phyloP scores from a whole-genome alignment of 768 basidiomycete species.

The Suillus bovinus region DNA sequence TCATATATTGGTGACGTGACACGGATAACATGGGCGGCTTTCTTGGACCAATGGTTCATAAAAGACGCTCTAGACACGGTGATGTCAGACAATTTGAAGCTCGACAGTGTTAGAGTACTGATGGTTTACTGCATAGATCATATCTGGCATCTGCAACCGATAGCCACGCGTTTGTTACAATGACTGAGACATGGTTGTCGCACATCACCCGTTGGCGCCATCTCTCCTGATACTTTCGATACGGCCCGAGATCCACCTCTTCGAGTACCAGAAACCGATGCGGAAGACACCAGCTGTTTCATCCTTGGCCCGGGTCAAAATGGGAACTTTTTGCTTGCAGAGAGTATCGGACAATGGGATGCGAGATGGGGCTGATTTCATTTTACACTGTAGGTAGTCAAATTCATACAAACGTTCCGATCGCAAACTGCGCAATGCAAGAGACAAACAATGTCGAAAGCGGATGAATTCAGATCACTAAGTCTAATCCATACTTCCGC shows the following conservation, averaged over 20 bases:
- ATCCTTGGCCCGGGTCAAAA: constrained; percentile 31
- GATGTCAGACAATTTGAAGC: constrained; percentile 24
- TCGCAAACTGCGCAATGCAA: background rate
- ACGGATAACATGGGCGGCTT: constrained; percentile 61
- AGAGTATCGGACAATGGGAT: constrained; percentile 46
- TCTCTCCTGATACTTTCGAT: constrained; percentile 26
- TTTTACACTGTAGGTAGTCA: background rate
- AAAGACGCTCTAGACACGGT: constrained; percentile 49
- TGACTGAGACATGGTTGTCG: constrained; percentile 47
- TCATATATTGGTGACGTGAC: constrained; percentile 46
- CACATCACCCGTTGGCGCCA: constrained; percentile 51
- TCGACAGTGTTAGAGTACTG: constrained; percentile 15
- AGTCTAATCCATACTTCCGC: constrained; percentile 33
- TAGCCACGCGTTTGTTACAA: constrained; percentile 39
- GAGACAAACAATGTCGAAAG: constrained; percentile 39
- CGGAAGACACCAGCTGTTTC: constrained; percentile 55
- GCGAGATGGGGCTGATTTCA: constrained; percentile 38
- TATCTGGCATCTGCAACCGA: constrained; percentile 5
- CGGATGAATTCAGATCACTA: constrained; percentile 30
- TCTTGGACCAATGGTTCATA: constrained; percentile 54
- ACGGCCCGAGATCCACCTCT: constrained; percentile 30
- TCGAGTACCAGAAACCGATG: constrained; percentile 47
- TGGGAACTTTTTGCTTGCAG: constrained; percentile 43
- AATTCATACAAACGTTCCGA: background rate
- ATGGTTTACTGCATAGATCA: background rate